A percentile compares a stretch with the other conserved stretches of the same genome.
These are phyloP conservation scores for Jasminum sambac DNA, from an alignment of 257 asterid genomes.

Conservation along the genomic window DNA sequence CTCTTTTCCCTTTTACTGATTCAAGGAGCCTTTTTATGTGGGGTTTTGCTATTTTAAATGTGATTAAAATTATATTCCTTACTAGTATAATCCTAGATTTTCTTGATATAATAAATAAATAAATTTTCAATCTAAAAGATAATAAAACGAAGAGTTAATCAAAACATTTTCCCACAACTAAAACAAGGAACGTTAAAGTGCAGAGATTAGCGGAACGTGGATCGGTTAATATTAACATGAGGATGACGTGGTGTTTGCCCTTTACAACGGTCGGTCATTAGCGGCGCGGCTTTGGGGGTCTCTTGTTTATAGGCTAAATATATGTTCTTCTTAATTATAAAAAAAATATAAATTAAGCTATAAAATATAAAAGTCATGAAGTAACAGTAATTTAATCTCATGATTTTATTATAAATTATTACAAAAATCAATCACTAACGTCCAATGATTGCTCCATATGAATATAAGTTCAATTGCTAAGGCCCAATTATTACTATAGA, in stretches of 20 bases:
- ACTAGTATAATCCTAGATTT: constrained; percentile 18
- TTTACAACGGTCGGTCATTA: constrained; percentile 35
- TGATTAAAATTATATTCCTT: background rate
- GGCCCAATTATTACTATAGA: too few relatives aligned
- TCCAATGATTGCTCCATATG: too few relatives aligned
- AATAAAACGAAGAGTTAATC: constrained; percentile 1
- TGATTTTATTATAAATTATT: too few relatives aligned
- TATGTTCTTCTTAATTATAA: background rate
- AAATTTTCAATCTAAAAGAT: too few relatives aligned
- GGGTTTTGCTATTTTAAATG: constrained; percentile 12
- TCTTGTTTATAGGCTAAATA: background rate
- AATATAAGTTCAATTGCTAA: too few relatives aligned
- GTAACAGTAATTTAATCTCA: too few relatives aligned
- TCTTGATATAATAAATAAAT: background rate
- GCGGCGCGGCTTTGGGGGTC: constrained; percentile 43
- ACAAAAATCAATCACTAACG: too few relatives aligned
- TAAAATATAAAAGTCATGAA: too few relatives aligned
- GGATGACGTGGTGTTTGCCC: constrained; percentile 41
- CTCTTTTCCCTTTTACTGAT: constrained; percentile 22
- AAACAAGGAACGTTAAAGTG: constrained; percentile 27
- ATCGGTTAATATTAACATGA: constrained; percentile 47
- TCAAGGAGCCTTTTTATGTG: constrained; percentile 28
- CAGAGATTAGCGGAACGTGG: constrained; percentile 40
- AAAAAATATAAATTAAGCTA: too few relatives aligned
- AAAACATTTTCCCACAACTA: constrained; percentile 10